A percentile compares a stretch with the other conserved stretches of the same genome.
phyloP scores from a whole-genome alignment of 1,284 basidiomycete species.

The Phlebopus sp. region DNA sequence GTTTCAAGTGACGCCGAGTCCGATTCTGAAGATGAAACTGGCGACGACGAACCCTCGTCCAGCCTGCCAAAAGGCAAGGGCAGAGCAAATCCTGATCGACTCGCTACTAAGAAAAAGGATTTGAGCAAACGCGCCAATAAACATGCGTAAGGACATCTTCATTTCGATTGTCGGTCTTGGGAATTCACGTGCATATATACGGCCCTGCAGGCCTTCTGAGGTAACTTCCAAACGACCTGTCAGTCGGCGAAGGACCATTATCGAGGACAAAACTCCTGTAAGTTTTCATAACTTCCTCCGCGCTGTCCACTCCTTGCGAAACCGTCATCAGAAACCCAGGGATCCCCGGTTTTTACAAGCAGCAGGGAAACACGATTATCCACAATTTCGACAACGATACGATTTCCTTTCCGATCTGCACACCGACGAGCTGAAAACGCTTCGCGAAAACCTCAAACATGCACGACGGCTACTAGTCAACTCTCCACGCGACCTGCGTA shows the following conservation, averaged over 20 bases:
- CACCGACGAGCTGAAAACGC: slow-evolving; percentile 60
- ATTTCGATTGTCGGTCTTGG: neutral
- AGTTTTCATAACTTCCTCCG: slow-evolving; percentile 26
- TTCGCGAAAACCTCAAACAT: slow-evolving; percentile 66
- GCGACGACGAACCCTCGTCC: slow-evolving; percentile 26
- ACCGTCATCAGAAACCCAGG: slow-evolving; percentile 57
- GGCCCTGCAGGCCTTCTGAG: slow-evolving; percentile 65
- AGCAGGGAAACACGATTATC: slow-evolving; percentile 66
- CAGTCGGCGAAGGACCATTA: slow-evolving; percentile 70
- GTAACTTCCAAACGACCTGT: slow-evolving; percentile 87
- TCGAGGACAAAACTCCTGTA: slow-evolving; percentile 70
- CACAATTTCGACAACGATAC: slow-evolving; percentile 76
- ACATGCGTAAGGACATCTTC: slow-evolving; percentile 72
- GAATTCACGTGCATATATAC: slow-evolving; percentile 5
- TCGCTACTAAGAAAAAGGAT: slow-evolving; percentile 40
- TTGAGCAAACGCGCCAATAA: slow-evolving; percentile 73
- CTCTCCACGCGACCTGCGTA: slow-evolving; percentile 63
- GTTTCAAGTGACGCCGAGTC: slow-evolving; percentile 35
- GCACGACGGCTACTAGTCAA: slow-evolving; percentile 67
- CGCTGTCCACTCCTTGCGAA: neutral
- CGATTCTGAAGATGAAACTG: slow-evolving; percentile 28
- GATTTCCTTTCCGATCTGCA: slow-evolving; percentile 75
- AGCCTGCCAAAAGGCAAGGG: slow-evolving; percentile 23
- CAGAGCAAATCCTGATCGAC: slow-evolving; percentile 36
- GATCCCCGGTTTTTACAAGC: slow-evolving; percentile 89